Percentiles rank a stretch among this genome's conserved stretches.
Evolutionary conservation across 179 eudicot species (phyloP).

Genomic region (Camellia oleifera): DNA sequence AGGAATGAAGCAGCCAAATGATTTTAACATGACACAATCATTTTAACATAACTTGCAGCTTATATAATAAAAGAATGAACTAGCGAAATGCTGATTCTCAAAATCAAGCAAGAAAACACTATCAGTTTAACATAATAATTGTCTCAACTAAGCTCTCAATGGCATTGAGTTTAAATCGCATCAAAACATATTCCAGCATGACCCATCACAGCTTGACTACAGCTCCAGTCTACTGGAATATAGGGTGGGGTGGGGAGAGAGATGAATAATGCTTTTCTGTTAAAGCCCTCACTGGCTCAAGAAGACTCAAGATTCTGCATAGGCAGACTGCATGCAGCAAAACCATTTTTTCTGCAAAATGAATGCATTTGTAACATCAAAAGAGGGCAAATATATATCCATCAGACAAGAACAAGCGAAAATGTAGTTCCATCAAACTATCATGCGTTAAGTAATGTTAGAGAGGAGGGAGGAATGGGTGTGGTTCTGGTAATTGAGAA

Average conservation of each 20-base stretch:
- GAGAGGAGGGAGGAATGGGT: not conserved
- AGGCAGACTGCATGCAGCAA: constrained; percentile 34
- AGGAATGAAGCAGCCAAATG: constrained; percentile 1
- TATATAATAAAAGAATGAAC: too few species aligned
- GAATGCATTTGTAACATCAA: constrained; percentile 1
- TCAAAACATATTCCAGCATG: constrained; percentile 20
- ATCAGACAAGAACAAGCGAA: too few species aligned
- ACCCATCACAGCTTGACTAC: constrained; percentile 27
- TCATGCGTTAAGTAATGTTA: too few species aligned
- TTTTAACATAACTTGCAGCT: not conserved
- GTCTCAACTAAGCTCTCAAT: not conserved
- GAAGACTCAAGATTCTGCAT: constrained; percentile 23
- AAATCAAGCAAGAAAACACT: too few species aligned
- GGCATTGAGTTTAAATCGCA: constrained; percentile 13
- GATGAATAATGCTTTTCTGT: not conserved
- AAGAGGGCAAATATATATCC: not conserved
- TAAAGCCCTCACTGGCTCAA: not conserved
- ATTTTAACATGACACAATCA: not conserved
- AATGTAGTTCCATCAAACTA: too few species aligned
- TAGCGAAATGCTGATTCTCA: too few species aligned
- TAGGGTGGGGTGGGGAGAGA: not conserved
- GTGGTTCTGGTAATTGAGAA: not conserved
- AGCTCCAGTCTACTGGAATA: constrained; percentile 24
- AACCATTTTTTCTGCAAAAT: constrained; percentile 41
- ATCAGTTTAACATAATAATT: not conserved